phyloP scores from a whole-genome alignment of 108 stramenopile genomes.

The Thalassiosira profunda region DNA sequence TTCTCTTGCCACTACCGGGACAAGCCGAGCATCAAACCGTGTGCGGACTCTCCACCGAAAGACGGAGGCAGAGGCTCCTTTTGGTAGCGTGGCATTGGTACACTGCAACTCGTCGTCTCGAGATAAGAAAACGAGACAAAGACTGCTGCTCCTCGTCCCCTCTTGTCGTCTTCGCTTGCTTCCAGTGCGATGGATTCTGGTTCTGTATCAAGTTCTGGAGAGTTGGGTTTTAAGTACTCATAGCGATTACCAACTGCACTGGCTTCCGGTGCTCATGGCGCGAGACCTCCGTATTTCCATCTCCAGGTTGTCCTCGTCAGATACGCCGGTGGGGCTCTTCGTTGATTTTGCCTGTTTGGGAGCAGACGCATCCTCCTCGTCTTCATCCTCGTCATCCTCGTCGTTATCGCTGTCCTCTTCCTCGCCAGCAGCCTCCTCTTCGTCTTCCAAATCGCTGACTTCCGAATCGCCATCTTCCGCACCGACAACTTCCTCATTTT shows the following conservation, averaged over 20 bases:
- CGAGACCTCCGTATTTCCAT: conserved; percentile 47
- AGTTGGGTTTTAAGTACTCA: too few species aligned
- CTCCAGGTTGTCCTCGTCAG: conserved; percentile 26
- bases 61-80: conserved; percentile 47
- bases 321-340: neutral
- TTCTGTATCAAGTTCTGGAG: too few species aligned
- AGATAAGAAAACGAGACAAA: too few species aligned
- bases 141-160: too few species aligned
- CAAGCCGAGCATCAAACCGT: conserved; percentile 70
- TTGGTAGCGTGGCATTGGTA: too few species aligned
- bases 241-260: conserved; percentile 48
- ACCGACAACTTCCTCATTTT: conserved; percentile 11
- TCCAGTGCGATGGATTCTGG: too few species aligned
- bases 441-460: conserved; percentile 18
- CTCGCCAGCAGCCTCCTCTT: conserved; percentile 15
- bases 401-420: conserved; percentile 22
- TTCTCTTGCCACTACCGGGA: conserved; percentile 64
- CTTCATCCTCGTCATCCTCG: conserved; percentile 18
- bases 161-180: too few species aligned
- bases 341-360: neutral
- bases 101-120: too few species aligned
- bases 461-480: conserved; percentile 35
- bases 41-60: conserved; percentile 50
- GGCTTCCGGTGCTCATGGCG: conserved; percentile 53
- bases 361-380: conserved; percentile 18